Evolutionary conservation across 805 yeast species (phyloP).

Genomic region (Yamadazyma sp.): DNA sequence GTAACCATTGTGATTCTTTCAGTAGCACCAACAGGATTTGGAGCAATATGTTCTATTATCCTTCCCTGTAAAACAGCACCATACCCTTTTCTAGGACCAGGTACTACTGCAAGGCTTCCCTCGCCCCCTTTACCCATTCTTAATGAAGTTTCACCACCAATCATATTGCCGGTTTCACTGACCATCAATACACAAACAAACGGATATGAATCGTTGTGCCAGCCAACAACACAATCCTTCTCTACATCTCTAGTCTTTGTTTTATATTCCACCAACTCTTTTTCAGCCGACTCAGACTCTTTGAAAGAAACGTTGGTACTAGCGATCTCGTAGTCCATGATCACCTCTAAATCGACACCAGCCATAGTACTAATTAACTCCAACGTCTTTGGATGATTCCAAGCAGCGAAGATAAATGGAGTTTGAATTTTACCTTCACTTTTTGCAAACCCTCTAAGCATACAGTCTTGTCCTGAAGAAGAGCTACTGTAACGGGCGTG

Average conservation of each 20-base stretch:
- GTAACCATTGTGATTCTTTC: constrained; percentile 47
- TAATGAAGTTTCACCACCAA: constrained; percentile 61
- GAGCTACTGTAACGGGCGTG: constrained; percentile 43
- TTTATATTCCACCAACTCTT: constrained; percentile 19
- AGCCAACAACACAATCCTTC: constrained; percentile 54
- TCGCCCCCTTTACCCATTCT: constrained; percentile 40
- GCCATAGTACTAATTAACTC: constrained; percentile 58
- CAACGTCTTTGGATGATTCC: constrained; percentile 58
- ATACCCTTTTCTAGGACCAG: constrained; percentile 34
- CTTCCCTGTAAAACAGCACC: constrained; percentile 43
- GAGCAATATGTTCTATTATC: constrained; percentile 41
- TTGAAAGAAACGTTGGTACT: constrained; percentile 52
- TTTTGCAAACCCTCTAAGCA: constrained; percentile 51
- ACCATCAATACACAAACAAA: constrained; percentile 65
- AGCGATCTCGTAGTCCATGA: constrained; percentile 61
- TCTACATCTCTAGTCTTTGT: constrained; percentile 16
- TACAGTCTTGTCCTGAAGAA: constrained; percentile 51
- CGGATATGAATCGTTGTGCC: constrained; percentile 67
- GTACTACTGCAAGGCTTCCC: constrained; percentile 19
- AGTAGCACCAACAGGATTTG: constrained; percentile 31
- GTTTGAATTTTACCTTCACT: constrained; percentile 29
- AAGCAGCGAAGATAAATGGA: constrained; percentile 55
- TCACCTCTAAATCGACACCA: constrained; percentile 52
- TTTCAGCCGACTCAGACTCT: constrained; percentile 30
- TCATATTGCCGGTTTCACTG: constrained; percentile 56